Percentiles rank a stretch among this genome's conserved stretches.
phyloP scores from a whole-genome alignment of 2,329 filamentous ascomycete genomes.

The Rhytidhysteron rufulum region DNA sequence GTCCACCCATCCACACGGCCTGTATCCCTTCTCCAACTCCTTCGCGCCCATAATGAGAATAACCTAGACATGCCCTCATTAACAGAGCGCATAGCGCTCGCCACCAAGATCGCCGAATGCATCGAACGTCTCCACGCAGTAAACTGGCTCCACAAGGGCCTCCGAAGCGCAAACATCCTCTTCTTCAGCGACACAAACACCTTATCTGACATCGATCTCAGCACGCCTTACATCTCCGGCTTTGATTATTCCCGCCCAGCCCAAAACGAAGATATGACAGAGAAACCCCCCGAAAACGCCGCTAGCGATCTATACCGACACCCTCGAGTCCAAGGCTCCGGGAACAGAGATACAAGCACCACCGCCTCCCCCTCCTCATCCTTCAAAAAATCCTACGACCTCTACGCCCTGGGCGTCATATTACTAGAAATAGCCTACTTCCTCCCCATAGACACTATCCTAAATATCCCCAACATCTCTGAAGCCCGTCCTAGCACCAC shows the following conservation, averaged over 20 bases:
- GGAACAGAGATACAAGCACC: slow-evolving; percentile 25
- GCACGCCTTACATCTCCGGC: slow-evolving; percentile 47
- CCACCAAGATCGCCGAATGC: slow-evolving; percentile 1
- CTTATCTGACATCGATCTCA: slow-evolving; percentile 31
- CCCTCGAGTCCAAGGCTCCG: slow-evolving; percentile 39
- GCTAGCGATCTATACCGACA: slow-evolving; percentile 52
- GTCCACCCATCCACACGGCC: not conserved
- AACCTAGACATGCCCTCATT: not conserved
- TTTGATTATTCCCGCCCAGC: slow-evolving; percentile 55
- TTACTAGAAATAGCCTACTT: slow-evolving; percentile 55
- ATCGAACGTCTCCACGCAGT: slow-evolving; percentile 2
- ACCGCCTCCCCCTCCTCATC: slow-evolving; percentile 8
- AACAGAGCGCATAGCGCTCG: not conserved
- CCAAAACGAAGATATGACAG: slow-evolving; percentile 48
- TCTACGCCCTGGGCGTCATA: slow-evolving; percentile 52
- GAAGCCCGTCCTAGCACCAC: slow-evolving; percentile 38
- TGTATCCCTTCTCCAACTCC: not conserved
- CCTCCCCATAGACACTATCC: slow-evolving; percentile 44
- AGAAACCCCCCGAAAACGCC: slow-evolving; percentile 44
- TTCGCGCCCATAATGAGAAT: too few relatives aligned
- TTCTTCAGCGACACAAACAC: slow-evolving; percentile 41
- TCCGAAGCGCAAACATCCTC: slow-evolving; percentile 52
- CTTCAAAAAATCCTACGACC: slow-evolving; percentile 50
- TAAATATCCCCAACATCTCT: slow-evolving; percentile 35
- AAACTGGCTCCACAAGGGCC: slow-evolving; percentile 4